Percentiles rank a stretch among this genome's conserved stretches.
phyloP scores from a whole-genome alignment of 805 yeast genomes.

The Torulaspora maleeae region DNA sequence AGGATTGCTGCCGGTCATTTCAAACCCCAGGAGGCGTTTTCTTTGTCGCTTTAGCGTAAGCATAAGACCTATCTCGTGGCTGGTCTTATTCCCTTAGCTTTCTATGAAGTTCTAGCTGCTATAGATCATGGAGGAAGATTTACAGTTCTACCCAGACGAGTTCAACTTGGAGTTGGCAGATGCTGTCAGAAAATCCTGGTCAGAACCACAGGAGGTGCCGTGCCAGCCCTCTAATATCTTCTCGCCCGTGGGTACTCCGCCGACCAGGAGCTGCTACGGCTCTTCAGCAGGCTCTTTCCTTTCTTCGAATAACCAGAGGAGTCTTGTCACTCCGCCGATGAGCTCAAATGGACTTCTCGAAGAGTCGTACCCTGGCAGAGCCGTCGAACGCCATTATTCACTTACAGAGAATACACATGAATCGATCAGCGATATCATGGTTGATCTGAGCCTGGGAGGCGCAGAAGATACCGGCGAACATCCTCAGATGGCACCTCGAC shows the following conservation, averaged over 20 bases:
- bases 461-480: not conserved
- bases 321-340: slow-evolving; percentile 4
- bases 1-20: too few species aligned
- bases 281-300: slow-evolving; percentile 20
- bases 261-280: not conserved
- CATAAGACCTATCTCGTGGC: not conserved
- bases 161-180: slow-evolving; percentile 27
- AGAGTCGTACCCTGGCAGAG: slow-evolving; percentile 15
- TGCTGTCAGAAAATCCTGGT: slow-evolving; percentile 35
- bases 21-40: not conserved
- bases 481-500: slow-evolving; percentile 3
- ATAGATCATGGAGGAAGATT: slow-evolving; percentile 5
- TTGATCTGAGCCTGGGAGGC: slow-evolving; percentile 16
- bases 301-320: slow-evolving; percentile 5
- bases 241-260: slow-evolving; percentile 16
- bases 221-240: slow-evolving; percentile 3
- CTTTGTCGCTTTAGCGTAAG: not conserved
- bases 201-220: slow-evolving; percentile 21
- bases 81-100: not conserved
- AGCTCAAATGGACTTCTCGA: not conserved
- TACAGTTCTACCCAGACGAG: slow-evolving; percentile 4
- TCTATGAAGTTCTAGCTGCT: not conserved
- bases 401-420: slow-evolving; percentile 25
- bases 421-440: slow-evolving; percentile 21
- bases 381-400: slow-evolving; percentile 29